A percentile compares a stretch with the other conserved stretches of the same genome.
phyloP scores from a whole-genome alignment of 345 rosid species.

The Gossypium raimondii region DNA sequence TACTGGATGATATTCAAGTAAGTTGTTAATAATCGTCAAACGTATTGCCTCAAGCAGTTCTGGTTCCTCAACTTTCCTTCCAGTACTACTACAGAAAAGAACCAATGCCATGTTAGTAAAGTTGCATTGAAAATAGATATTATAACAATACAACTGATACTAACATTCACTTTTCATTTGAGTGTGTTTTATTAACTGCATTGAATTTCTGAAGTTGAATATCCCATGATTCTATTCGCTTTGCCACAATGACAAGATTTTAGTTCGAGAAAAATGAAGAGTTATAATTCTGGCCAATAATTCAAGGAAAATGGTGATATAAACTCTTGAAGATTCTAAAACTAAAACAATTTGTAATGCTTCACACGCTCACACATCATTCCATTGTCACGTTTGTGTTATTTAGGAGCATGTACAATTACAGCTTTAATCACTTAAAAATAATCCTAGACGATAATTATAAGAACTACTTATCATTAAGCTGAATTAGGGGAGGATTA shows the following conservation, averaged over 20 bases:
- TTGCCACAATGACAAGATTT: neutral
- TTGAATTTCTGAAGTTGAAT: neutral
- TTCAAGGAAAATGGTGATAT: neutral
- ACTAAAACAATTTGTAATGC: no score
- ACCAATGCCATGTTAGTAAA: conserved; percentile 3
- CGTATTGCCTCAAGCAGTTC: conserved; percentile 97
- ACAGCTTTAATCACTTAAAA: neutral
- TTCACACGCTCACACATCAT: neutral
- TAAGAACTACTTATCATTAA: neutral
- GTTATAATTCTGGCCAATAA: neutral
- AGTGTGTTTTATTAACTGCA: neutral
- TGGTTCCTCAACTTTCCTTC: conserved; percentile 92
- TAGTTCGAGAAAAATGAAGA: neutral
- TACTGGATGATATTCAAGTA: conserved; percentile 95
- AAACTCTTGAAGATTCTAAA: neutral
- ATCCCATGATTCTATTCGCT: neutral
- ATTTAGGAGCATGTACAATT: neutral
- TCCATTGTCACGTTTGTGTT: neutral
- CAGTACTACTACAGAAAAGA: conserved; percentile 61
- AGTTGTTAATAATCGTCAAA: conserved; percentile 83
- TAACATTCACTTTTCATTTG: neutral
- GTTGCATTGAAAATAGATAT: neutral
- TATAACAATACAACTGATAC: neutral
- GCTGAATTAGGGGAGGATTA: neutral
- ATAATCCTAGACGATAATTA: neutral